Evolutionary conservation across 2,329 filamentous ascomycete species (phyloP), one percentile per base, ranked within the genome.

Genomic region (Pseudogymnoascus sp.): DNA sequence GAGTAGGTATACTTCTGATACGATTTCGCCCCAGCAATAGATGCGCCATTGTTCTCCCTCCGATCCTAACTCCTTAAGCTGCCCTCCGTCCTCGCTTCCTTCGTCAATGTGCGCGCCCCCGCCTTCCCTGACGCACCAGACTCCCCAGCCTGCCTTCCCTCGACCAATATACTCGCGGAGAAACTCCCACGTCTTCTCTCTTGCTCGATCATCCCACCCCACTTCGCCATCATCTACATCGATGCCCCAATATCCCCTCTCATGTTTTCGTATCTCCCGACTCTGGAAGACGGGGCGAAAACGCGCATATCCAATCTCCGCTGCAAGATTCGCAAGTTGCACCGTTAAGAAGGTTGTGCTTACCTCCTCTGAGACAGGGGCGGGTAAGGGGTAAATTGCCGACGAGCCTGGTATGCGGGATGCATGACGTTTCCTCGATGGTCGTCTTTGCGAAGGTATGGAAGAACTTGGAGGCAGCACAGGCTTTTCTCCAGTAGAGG

Each of bases 161-260:
- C 77, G 78, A 5, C 76, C 76, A 35, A 95, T 75, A 59, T 84
- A 83, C 14, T 85, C 80, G 5, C 77, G 77, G 23, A 92, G 74
- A 60, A 82, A 86, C 0, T 75, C 73, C 88, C 89, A 92, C 6
- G 85, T 80, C 2, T 79, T 75, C 14, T 77, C 72, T 59, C 83
- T 81, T 3, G 80, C 69, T 0, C 74, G 72, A 0, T 70, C 61
- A 0, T 75, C 70, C 88, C 88, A 91, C 1, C 67, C 60, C 0
- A 74, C 70, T 66, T 82, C 85, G 29, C 19, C n/a, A 31, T 29
- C 33, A 19, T 10, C 19, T n/a, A 60, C 21, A 66, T 85, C 77
- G 4, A 96, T 69, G 2, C 78, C 73, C 92, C 92, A 97, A 73
- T 89, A 86, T 0, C 92, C 92, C 14, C 92, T 81, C 72, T 96